Base-by-base conservation (phyloP, 148 eudicot species). In the Cornus kousa region DNA sequence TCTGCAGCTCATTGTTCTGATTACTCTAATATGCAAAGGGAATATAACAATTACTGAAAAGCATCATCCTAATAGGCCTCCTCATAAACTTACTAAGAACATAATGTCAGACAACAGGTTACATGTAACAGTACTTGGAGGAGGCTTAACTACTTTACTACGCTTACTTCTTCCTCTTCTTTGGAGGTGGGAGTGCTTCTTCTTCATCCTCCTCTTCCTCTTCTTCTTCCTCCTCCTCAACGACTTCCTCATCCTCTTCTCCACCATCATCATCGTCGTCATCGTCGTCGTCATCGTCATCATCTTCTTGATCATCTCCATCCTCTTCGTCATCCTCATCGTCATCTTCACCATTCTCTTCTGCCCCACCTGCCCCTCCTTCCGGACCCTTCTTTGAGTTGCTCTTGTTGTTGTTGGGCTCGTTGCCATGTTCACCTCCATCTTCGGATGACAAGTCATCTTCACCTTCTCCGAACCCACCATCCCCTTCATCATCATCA, bases 141-240 rank as follows among this genome's bases (percentile, higher is more conserved):
- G 59, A 43, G 31, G 19, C 12, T 17, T 12, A 9, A 37, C 11
- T 8, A 64, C 4, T 65, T 65, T 31, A n/a, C 17, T 1, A 5
- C 57, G 2, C 46, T 79, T 73, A 83, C 82, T 83, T 83, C 85
- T 75, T 83, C 67, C 82, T 75, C 77, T 83, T 83, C 85, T 79
- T 83, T 19, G 85, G 85, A 17, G 85, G 85, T 37, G 79, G 82
- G 67, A 83, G 76, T 75, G 73, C 85, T 55, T 83, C 79, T n/a
- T 83, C 85, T 2, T 62, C 81, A 2, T 79, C 85, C 0, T 82
- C 84, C 2, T 82, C 84, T 4, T 73, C 77, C 0, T 78, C 82
- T 6, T 69, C 85, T 17, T 78, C 74, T 7, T 60, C 79, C 0
- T 40, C 82, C 0, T 69, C 81, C 0, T 77, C 81, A 0, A 74